Evolutionary conservation across 2,329 filamentous ascomycete genomes (phyloP).

Genomic region (Clonostachys rhizophaga): DNA sequence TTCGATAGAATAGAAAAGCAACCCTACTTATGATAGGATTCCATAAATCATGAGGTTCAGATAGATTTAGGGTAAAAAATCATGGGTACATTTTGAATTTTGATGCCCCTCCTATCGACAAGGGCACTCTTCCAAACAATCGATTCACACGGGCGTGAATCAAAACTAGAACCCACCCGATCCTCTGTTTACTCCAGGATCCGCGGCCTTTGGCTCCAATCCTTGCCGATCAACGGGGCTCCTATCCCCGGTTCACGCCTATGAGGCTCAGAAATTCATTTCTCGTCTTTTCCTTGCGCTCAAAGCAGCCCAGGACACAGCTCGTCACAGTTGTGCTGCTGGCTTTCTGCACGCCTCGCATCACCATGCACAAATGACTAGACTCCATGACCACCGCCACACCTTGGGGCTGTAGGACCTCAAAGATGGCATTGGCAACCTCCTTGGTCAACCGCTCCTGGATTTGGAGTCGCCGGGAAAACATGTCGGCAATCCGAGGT

Average conservation of each 20-base stretch:
- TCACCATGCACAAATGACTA: conserved; percentile 96
- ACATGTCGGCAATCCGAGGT: conserved; percentile 95
- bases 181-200: no score
- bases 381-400: conserved; percentile 98
- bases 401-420: conserved; percentile 88
- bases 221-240: no score
- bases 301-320: conserved; percentile 95
- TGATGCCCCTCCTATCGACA: no score
- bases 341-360: conserved; percentile 96
- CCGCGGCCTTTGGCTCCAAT: no score
- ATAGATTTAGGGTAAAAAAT: no score
- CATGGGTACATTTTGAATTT: no score
- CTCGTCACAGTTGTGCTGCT: conserved; percentile 90
- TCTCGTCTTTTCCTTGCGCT: conserved; percentile 85
- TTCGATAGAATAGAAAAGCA: no score
- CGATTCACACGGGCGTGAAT: no score
- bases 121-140: no score
- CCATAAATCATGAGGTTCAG: no score
- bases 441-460: conserved; percentile 96
- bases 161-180: no score
- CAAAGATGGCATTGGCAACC: conserved; percentile 91
- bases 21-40: no score
- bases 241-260: conserved; percentile 43
- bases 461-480: conserved; percentile 86
- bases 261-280: conserved; percentile 91